These are phyloP conservation scores for Arthromyces matolae DNA, from an alignment of 768 basidiomycete species.

Conservation along the genomic window DNA sequence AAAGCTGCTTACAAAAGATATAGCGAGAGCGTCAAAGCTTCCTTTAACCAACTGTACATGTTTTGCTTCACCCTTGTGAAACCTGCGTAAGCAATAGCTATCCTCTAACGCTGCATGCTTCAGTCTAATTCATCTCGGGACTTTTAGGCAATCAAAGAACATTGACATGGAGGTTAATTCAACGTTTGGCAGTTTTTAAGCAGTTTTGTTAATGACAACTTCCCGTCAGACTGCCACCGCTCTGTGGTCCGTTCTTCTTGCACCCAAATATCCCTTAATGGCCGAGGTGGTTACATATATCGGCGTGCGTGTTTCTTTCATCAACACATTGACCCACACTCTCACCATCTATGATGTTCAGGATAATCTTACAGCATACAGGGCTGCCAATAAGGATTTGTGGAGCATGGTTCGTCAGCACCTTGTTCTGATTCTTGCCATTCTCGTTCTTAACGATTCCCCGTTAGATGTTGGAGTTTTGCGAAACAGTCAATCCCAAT, in stretches of 20 bases:
- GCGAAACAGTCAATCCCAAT: constrained; percentile 52
- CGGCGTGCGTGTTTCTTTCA: constrained; percentile 36
- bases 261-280: constrained; percentile 64
- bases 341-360: constrained; percentile 30
- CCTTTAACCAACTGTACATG: constrained; percentile 63
- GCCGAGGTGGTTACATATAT: constrained; percentile 66
- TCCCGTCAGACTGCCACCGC: constrained; percentile 61
- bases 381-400: constrained; percentile 78
- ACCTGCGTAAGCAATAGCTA: constrained; percentile 53
- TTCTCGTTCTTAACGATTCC: not conserved
- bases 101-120: not conserved
- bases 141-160: constrained; percentile 60
- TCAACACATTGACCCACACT: constrained; percentile 1
- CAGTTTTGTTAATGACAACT: not conserved
- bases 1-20: constrained; percentile 47
- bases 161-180: constrained; percentile 76
- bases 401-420: constrained; percentile 70
- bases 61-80: constrained; percentile 74
- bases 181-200: not conserved
- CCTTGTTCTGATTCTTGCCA: not conserved
- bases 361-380: constrained; percentile 52
- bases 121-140: not conserved
- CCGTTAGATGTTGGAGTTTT: constrained; percentile 72
- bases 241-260: constrained; percentile 72
- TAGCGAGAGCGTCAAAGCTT: constrained; percentile 42